Evolutionary conservation across 2,329 filamentous ascomycete genomes (phyloP).

Genomic region (Teratosphaeria pseudoeucalypti): DNA sequence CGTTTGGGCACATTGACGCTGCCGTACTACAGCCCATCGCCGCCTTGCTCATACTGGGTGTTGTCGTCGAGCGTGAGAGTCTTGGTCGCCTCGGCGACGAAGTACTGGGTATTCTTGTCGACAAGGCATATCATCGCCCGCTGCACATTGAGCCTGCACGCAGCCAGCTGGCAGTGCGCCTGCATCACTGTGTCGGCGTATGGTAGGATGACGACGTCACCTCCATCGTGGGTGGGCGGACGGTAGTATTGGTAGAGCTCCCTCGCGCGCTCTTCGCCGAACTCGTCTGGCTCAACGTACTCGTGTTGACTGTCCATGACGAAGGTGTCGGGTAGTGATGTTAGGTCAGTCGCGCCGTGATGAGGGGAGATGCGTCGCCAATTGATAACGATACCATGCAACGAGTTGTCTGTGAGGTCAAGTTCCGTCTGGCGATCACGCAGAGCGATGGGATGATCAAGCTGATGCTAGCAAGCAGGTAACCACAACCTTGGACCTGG

Average conservation of each 20-base stretch:
- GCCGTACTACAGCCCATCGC: conserved; percentile 27
- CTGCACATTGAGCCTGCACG: conserved; percentile 37
- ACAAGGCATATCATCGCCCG: conserved; percentile 44
- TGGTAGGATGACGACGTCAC: conserved; percentile 9
- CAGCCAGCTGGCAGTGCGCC: conserved; percentile 40
- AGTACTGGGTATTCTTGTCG: conserved; percentile 38
- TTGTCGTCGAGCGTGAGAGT: conserved; percentile 29
- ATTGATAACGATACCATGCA: neutral
- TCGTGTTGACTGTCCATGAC: neutral
- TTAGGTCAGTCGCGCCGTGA: neutral
- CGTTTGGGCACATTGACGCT: conserved; percentile 49
- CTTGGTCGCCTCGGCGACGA: conserved; percentile 43
- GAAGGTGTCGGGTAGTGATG: neutral
- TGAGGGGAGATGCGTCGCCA: neutral
- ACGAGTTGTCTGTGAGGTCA: neutral
- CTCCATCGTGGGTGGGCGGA: conserved; percentile 9
- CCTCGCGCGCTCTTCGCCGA: conserved; percentile 15
- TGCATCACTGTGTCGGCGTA: conserved; percentile 31
- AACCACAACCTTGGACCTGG: neutral
- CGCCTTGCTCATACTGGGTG: conserved; percentile 12
- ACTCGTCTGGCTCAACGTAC: conserved; percentile 11
- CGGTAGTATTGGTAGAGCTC: conserved; percentile 18
- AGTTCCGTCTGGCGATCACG: neutral
- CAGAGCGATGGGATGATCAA: neutral
- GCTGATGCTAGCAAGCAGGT: neutral